A percentile compares a stretch with the other conserved stretches of the same genome.
These are phyloP conservation scores for Marasmius sp. DNA, from an alignment of 1,284 basidiomycete genomes.

Conservation along the genomic window DNA sequence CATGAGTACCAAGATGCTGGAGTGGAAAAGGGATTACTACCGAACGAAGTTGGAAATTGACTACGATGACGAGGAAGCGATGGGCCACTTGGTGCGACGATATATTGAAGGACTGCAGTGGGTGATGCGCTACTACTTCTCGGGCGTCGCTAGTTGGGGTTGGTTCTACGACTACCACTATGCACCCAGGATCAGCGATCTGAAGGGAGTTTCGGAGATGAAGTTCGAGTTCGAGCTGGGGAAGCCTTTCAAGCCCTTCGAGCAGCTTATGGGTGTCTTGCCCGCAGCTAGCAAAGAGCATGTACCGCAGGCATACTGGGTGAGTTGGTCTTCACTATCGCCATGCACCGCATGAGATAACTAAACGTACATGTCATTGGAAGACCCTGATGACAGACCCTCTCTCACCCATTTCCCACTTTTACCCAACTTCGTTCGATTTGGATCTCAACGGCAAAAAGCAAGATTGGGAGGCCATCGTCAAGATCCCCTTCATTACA, in stretches of 20 bases:
- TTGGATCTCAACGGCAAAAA: constrained; percentile 98
- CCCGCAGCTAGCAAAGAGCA: constrained; percentile 88
- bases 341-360: constrained; percentile 7
- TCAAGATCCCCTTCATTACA: constrained; percentile 99
- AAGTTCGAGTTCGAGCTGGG: constrained; percentile 86
- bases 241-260: constrained; percentile 89
- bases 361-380: constrained; percentile 1
- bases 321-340: constrained; percentile 46
- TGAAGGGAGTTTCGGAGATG: constrained; percentile 74
- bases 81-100: constrained; percentile 70
- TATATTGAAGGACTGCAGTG: constrained; percentile 97
- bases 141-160: constrained; percentile 94
- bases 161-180: constrained; percentile 99
- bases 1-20: constrained; percentile 82
- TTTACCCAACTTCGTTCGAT: constrained; percentile 92
- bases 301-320: constrained; percentile 76
- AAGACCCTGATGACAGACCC: constrained; percentile 89
- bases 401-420: constrained; percentile 89
- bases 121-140: constrained; percentile 99
- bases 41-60: constrained; percentile 85
- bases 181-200: constrained; percentile 91
- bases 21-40: constrained; percentile 94
- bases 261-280: constrained; percentile 98
- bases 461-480: constrained; percentile 97
- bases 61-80: constrained; percentile 65